These are phyloP conservation scores for Aspergillus terreus DNA, from an alignment of 2,329 filamentous ascomycete species.

Conservation along the genomic window DNA sequence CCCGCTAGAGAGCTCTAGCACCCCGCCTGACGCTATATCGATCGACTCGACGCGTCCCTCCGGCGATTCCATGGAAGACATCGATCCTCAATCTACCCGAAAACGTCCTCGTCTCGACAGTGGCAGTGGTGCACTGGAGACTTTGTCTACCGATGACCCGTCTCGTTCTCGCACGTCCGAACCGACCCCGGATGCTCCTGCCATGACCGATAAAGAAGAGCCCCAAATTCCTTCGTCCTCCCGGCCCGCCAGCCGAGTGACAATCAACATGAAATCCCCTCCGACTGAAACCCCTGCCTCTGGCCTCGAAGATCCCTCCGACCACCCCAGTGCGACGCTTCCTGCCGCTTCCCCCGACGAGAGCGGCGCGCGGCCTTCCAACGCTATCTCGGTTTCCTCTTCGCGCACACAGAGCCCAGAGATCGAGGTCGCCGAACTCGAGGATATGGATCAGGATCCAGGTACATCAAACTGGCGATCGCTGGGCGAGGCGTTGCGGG, in stretches of 20 bases:
- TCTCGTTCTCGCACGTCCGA: constrained; percentile 14
- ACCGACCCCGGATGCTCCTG: constrained; percentile 24
- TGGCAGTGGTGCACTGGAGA: constrained; percentile 35
- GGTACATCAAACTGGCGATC: constrained; percentile 43
- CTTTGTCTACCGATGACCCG: constrained; percentile 29
- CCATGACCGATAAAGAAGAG: constrained; percentile 22
- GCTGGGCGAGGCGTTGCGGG: constrained; percentile 32
- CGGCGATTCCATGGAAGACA: constrained; percentile 40
- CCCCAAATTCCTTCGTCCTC: constrained; percentile 25
- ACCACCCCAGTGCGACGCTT: constrained; percentile 10
- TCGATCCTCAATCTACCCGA: constrained; percentile 35
- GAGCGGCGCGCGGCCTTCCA: constrained; percentile 19
- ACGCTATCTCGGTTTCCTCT: constrained; percentile 40
- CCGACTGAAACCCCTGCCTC: constrained; percentile 11
- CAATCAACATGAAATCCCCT: constrained; percentile 46
- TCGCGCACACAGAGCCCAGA: constrained; percentile 44
- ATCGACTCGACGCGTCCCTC: constrained; percentile 27
- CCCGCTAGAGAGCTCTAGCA: constrained; percentile 44
- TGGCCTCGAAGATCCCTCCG: constrained; percentile 9
- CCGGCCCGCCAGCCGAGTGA: constrained; percentile 43
- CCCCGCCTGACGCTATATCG: constrained; percentile 34
- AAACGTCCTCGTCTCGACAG: constrained; percentile 49
- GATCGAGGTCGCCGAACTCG: constrained; percentile 48
- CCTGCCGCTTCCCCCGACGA: constrained; percentile 13
- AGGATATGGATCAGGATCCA: constrained; percentile 48